phyloP scores from a whole-genome alignment of 306 rosid genomes.

The Fragaria vesca region DNA sequence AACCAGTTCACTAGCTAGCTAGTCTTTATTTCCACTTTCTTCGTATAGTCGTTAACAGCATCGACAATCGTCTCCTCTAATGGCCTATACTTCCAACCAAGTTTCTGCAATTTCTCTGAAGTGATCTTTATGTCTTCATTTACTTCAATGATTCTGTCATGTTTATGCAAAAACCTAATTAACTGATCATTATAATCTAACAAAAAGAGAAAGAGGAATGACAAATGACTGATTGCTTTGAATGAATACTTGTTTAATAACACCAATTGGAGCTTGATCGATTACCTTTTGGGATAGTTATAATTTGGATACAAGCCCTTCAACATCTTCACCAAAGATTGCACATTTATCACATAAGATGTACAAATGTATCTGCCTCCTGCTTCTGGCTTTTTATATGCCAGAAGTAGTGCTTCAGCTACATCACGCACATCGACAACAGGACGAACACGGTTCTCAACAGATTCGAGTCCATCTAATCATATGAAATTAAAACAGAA shows the following conservation, averaged over 20 bases:
- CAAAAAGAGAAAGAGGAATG: not conserved
- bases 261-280: conserved; percentile 4
- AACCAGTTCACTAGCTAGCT: not conserved
- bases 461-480: conserved; percentile 34
- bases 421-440: conserved; percentile 54
- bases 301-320: conserved; percentile 48
- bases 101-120: conserved; percentile 49
- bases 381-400: conserved; percentile 51
- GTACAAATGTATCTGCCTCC: conserved; percentile 57
- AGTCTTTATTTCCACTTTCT: conserved; percentile 25
- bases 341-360: conserved; percentile 25
- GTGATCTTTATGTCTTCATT: conserved; percentile 21
- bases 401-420: conserved; percentile 51
- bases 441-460: conserved; percentile 37
- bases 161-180: not conserved
- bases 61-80: conserved; percentile 56
- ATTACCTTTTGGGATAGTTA: conserved; percentile 52
- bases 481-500: not conserved
- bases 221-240: not conserved
- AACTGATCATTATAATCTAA: not conserved
- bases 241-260: not conserved
- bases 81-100: conserved; percentile 61
- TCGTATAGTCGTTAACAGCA: conserved; percentile 51
- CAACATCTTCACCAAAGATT: conserved; percentile 43
- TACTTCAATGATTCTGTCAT: conserved; percentile 41